Evolutionary conservation across 331 rosid genomes (phyloP).

Genomic region (Dryas integrifolia): DNA sequence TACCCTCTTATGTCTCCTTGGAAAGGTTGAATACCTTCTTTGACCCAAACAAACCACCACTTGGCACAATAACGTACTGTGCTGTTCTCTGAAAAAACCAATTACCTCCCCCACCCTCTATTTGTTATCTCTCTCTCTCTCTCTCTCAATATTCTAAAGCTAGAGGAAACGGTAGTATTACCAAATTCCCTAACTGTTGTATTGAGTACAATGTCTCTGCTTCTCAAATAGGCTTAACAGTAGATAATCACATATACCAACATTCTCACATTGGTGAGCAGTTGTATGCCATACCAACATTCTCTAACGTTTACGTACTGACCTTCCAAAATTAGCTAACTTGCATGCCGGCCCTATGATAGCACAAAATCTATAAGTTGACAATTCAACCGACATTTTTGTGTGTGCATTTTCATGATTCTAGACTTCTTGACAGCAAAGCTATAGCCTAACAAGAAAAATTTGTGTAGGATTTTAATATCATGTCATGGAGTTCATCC

Average conservation of each 20-base stretch:
- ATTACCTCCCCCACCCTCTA: neutral
- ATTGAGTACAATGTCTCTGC: neutral
- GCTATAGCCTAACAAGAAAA: too few species aligned
- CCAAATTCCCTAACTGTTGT: neutral
- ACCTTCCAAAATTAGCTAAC: neutral
- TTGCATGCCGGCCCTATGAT: neutral
- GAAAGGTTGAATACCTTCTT: neutral
- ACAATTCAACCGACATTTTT: too few species aligned
- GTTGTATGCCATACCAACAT: neutral
- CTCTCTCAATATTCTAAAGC: slow-evolving; percentile 1
- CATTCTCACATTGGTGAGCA: neutral
- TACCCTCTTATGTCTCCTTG: neutral
- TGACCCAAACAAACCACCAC: neutral
- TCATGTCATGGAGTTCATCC: too few species aligned
- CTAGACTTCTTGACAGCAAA: too few species aligned
- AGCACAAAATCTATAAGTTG: too few species aligned
- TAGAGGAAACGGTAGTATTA: neutral
- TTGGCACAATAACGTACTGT: neutral
- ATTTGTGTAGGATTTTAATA: too few species aligned
- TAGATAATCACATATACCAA: neutral
- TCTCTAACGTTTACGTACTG: neutral
- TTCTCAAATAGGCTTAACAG: neutral
- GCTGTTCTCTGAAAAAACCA: neutral
- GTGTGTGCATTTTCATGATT: too few species aligned
- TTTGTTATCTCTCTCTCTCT: neutral